Percentiles rank a stretch among this genome's conserved stretches.
phyloP scores from a whole-genome alignment of 371 early-diverging fungal species.

The Syncephalis fuscata region DNA sequence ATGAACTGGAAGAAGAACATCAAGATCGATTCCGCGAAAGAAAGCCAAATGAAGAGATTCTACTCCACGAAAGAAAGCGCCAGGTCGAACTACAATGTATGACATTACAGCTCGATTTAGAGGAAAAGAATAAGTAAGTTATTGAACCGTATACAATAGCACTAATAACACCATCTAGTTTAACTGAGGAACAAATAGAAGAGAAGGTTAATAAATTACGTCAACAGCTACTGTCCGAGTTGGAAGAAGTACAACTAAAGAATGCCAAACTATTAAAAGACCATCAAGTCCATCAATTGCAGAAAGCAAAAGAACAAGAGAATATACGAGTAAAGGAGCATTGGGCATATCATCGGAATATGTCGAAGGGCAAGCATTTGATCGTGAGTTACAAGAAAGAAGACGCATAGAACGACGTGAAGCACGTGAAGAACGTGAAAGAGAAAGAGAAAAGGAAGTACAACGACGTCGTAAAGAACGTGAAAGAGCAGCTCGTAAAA shows the following conservation, averaged over 20 bases:
- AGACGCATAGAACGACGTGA: constrained; percentile 24
- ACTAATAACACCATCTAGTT: too few relatives aligned
- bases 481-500: constrained; percentile 11
- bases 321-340: constrained; percentile 48
- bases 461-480: constrained; percentile 7
- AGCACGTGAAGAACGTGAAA: constrained; percentile 10
- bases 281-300: constrained; percentile 50
- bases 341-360: constrained; percentile 43
- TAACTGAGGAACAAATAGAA: constrained; percentile 41
- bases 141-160: background rate
- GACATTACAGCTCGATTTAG: constrained; percentile 58
- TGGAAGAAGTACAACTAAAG: constrained; percentile 23
- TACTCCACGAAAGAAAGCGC: constrained; percentile 76
- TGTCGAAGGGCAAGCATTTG: constrained; percentile 74
- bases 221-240: constrained; percentile 22
- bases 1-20: constrained; percentile 19
- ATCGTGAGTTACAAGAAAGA: constrained; percentile 26
- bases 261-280: constrained; percentile 10
- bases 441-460: background rate
- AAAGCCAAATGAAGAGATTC: constrained; percentile 60
- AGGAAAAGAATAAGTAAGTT: constrained; percentile 46
- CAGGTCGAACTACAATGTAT: constrained; percentile 75
- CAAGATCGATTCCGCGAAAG: constrained; percentile 17
- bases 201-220: constrained; percentile 30
- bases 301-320: constrained; percentile 49